phyloP scores from a whole-genome alignment of 306 rosid genomes.

The Chamaecrista fasciculata region DNA sequence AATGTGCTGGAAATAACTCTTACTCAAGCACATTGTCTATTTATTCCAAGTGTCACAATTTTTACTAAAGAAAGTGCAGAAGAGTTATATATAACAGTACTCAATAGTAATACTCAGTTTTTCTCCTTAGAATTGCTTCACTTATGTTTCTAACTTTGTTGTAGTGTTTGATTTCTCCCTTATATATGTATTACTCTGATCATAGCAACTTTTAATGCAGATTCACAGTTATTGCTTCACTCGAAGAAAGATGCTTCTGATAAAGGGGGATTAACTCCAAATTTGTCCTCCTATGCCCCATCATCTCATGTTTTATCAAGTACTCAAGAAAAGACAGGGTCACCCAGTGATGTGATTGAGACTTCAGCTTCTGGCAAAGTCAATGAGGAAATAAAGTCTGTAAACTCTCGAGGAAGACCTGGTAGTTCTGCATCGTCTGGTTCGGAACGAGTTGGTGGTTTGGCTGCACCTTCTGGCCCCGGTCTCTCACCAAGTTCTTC shows the following conservation, averaged over 20 bases:
- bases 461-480: conserved; percentile 49
- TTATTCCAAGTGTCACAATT: not conserved
- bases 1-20: conserved; percentile 11
- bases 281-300: conserved; percentile 51
- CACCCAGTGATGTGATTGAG: conserved; percentile 42
- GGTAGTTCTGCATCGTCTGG: conserved; percentile 60
- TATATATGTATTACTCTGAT: conserved; percentile 14
- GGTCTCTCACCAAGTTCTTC: conserved; percentile 92
- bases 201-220: conserved; percentile 40
- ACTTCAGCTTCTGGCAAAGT: conserved; percentile 42
- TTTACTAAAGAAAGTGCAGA: not conserved
- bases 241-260: conserved; percentile 59
- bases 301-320: conserved; percentile 42
- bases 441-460: conserved; percentile 50
- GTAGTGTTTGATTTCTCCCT: conserved; percentile 12
- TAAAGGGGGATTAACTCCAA: conserved; percentile 46
- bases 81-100: no score
- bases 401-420: conserved; percentile 52
- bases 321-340: conserved; percentile 51
- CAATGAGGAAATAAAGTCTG: conserved; percentile 44
- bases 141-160: conserved; percentile 5
- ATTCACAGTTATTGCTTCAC: conserved; percentile 40
- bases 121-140: conserved; percentile 31
- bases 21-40: not conserved
- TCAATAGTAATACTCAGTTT: not conserved